These are phyloP conservation scores for Russula sp. DNA, from an alignment of 768 basidiomycete species.

Conservation along the genomic window DNA sequence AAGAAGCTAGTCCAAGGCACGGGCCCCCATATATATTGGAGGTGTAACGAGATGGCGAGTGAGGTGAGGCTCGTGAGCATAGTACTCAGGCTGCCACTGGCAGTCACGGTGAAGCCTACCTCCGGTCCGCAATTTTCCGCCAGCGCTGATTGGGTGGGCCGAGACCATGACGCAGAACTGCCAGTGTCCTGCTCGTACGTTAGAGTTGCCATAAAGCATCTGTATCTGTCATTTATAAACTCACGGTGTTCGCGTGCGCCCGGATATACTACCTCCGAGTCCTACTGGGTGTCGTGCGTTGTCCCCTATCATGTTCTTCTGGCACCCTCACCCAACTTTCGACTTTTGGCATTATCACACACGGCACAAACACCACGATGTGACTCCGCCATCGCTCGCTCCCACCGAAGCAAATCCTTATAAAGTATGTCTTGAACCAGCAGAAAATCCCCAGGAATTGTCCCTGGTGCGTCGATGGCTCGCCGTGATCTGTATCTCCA, in stretches of 20 bases:
- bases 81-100: too few relatives aligned
- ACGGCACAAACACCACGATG: background rate
- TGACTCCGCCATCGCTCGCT: background rate
- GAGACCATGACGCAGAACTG: background rate
- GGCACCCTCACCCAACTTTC: conserved; percentile 5
- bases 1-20: background rate
- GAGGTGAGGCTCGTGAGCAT: too few relatives aligned
- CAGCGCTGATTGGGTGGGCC: too few relatives aligned
- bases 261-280: background rate
- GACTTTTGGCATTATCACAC: conserved; percentile 2
- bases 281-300: background rate
- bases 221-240: background rate
- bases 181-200: background rate
- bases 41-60: too few relatives aligned
- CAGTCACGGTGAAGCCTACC: too few relatives aligned
- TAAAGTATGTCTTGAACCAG: conserved; percentile 20
- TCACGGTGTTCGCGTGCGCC: background rate
- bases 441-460: conserved; percentile 25
- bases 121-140: background rate
- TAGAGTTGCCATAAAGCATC: background rate
- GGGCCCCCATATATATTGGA: too few relatives aligned
- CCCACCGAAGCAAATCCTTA: background rate
- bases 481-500: conserved; percentile 23
- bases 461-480: conserved; percentile 25
- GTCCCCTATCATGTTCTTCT: conserved; percentile 2